Evolutionary conservation across 1,284 basidiomycete genomes (phyloP), one percentile per base, ranked within the genome.

Genomic region (Cutaneotrichosporon sp.): DNA sequence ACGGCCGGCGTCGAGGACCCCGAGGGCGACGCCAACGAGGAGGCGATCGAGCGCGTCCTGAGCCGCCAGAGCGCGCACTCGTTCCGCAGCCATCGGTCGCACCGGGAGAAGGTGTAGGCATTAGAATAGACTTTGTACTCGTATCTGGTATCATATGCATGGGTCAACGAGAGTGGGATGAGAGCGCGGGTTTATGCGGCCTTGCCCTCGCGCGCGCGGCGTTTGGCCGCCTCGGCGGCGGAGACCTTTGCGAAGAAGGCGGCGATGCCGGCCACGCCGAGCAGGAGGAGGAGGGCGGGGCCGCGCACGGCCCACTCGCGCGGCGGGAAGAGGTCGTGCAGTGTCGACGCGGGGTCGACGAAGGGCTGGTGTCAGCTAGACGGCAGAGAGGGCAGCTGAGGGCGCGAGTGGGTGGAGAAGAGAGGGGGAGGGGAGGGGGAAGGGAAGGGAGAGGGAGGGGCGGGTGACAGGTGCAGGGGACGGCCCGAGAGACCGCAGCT

Each of bases 261-360:
- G 10, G 89, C 90, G 52, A 97, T 87, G 18, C 83, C 87, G 10
- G 87, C 83, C 51, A 95, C 79, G 16, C 92, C 93, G 8, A 90
- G 72, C 8, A 93, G 83, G 5, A 97, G 85, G 38, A 93, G 81
- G 72, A 92, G 85, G 1, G 91, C 90, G 42, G 94, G 93, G 43
- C 95, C 77, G 29, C 90, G 86, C 42, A 95, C 83, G 6, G 92
- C 94, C 92, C 93, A 97, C 81, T 94, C 91, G 59, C 94, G 84
- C 9, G 89, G 75, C 0, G 91, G 94, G 76, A 97, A 97, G 77
- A 85, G 87, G 54, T 72, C 71, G 67, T 95, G 91, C 42, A 95
- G 81, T 13, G 86, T 82, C 68, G 87, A 91, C 9, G 86, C 84
- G 4, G 83, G 66, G 60, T 90, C 86, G 65, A 95, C 87, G 81